A percentile compares a stretch with the other conserved stretches of the same genome.
These are phyloP conservation scores for Falciphora oryzae DNA, from an alignment of 2,329 filamentous ascomycete genomes.

Conservation along the genomic window DNA sequence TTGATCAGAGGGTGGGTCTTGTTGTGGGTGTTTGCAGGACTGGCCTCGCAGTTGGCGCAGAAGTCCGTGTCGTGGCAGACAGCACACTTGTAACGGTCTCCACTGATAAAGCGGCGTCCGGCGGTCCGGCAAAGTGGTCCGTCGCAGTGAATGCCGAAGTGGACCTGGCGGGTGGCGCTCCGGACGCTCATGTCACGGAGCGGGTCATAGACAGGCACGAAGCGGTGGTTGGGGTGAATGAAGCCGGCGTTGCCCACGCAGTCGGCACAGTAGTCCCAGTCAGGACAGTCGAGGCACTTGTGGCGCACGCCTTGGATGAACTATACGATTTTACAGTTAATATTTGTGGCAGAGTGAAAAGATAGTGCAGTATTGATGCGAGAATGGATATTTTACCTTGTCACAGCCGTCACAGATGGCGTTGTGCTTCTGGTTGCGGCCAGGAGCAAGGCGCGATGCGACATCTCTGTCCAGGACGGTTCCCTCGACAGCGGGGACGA, in stretches of 20 bases:
- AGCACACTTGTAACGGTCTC: constrained; percentile 92
- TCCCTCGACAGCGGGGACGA: constrained; percentile 61
- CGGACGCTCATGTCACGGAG: constrained; percentile 18
- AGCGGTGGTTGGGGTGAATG: constrained; percentile 78
- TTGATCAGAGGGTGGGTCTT: constrained; percentile 95
- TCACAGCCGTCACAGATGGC: constrained; percentile 96
- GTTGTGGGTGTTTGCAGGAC: constrained; percentile 80
- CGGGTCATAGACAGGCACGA: constrained; percentile 75
- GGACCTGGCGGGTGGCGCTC: constrained; percentile 42
- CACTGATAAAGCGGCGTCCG: constrained; percentile 68
- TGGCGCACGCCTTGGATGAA: constrained; percentile 83
- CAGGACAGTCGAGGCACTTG: constrained; percentile 95
- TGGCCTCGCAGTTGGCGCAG: constrained; percentile 88
- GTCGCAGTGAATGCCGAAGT: constrained; percentile 89
- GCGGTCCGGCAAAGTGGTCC: constrained; percentile 73
- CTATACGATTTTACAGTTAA: constrained; percentile 17
- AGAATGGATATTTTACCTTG: constrained; percentile 29
- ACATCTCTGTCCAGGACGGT: constrained; percentile 57
- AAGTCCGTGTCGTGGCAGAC: constrained; percentile 94
- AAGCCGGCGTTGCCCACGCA: constrained; percentile 64
- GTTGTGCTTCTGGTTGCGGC: constrained; percentile 75
- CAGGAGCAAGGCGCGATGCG: constrained; percentile 64
- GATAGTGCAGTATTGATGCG: not conserved
- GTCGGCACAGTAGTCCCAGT: constrained; percentile 88
- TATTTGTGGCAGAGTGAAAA: not conserved